A percentile compares a stretch with the other conserved stretches of the same genome.
phyloP scores from a whole-genome alignment of 2,329 filamentous ascomycete genomes.

The Paracoccidioides brasiliensis region DNA sequence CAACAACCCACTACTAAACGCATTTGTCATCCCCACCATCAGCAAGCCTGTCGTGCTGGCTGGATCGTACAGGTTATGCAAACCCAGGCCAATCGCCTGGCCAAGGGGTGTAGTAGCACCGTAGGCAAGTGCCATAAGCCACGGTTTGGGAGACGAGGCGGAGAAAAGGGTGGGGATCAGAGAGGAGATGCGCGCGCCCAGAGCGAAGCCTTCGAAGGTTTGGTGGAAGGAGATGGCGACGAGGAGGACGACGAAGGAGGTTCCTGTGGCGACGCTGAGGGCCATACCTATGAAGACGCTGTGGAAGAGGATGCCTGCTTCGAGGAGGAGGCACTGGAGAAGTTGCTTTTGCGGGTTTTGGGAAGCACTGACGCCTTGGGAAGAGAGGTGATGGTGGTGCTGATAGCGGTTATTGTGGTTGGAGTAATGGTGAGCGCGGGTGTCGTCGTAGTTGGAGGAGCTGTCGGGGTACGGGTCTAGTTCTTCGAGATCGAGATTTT shows the following conservation, averaged over 20 bases:
- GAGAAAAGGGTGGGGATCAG: slow-evolving; percentile 55
- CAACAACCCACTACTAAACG: slow-evolving; percentile 65
- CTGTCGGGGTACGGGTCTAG: slow-evolving; percentile 20
- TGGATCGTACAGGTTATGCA: slow-evolving; percentile 71
- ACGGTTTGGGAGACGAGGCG: slow-evolving; percentile 59
- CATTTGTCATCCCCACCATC: slow-evolving; percentile 79
- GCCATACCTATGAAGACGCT: slow-evolving; percentile 81
- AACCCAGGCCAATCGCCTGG: slow-evolving; percentile 65
- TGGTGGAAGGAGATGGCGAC: slow-evolving; percentile 75
- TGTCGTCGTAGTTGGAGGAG: slow-evolving; percentile 4
- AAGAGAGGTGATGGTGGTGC: slow-evolving; percentile 8
- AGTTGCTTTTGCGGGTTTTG: slow-evolving; percentile 45
- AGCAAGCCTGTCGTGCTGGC: slow-evolving; percentile 61
- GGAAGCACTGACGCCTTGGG: slow-evolving; percentile 8
- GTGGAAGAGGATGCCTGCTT: slow-evolving; percentile 75
- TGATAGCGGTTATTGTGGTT: slow-evolving; percentile 6
- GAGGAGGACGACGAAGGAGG: slow-evolving; percentile 65
- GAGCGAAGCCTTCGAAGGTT: slow-evolving; percentile 75
- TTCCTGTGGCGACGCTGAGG: slow-evolving; percentile 65
- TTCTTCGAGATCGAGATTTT: slow-evolving; percentile 50
- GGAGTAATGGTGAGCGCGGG: neutral
- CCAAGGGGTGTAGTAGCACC: slow-evolving; percentile 66
- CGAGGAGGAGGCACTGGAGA: slow-evolving; percentile 65
- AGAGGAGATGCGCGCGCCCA: slow-evolving; percentile 72
- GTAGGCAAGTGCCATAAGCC: slow-evolving; percentile 52